A percentile compares a stretch with the other conserved stretches of the same genome.
These are phyloP conservation scores for Atkinsonella texensis DNA, from an alignment of 2,329 filamentous ascomycete genomes.

Conservation along the genomic window DNA sequence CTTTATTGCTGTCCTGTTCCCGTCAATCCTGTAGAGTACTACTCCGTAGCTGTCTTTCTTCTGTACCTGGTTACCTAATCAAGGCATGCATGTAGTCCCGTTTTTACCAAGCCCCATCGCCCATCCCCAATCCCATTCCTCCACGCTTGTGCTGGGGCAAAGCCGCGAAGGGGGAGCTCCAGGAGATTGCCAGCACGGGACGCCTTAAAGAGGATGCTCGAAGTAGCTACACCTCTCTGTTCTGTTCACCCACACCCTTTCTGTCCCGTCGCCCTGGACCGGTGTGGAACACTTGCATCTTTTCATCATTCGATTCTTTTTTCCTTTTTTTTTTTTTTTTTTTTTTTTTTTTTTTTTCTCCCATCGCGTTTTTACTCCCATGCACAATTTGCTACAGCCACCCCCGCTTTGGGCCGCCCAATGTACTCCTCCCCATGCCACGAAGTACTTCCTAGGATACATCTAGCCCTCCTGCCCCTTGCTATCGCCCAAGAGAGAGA, in stretches of 20 bases:
- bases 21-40: too few species aligned
- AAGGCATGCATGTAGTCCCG: too few species aligned
- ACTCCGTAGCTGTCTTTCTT: not conserved
- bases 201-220: not conserved
- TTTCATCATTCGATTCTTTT: not conserved
- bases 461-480: constrained; percentile 3
- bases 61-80: too few species aligned
- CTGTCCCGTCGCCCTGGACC: constrained; percentile 5
- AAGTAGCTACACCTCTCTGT: not conserved
- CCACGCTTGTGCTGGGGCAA: not conserved
- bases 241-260: not conserved
- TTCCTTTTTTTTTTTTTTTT: not conserved
- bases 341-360: not conserved
- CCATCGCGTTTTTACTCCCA: too few species aligned
- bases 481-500: not conserved
- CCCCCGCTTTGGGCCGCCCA: not conserved
- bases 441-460: not conserved
- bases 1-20: too few species aligned
- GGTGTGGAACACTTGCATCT: not conserved
- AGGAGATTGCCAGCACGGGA: constrained; percentile 3
- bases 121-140: not conserved
- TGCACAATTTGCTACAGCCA: not conserved
- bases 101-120: too few species aligned
- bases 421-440: not conserved
- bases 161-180: not conserved